Base-by-base conservation (phyloP, 352 stramenopile species). In the Blastocystis sp. region DNA sequence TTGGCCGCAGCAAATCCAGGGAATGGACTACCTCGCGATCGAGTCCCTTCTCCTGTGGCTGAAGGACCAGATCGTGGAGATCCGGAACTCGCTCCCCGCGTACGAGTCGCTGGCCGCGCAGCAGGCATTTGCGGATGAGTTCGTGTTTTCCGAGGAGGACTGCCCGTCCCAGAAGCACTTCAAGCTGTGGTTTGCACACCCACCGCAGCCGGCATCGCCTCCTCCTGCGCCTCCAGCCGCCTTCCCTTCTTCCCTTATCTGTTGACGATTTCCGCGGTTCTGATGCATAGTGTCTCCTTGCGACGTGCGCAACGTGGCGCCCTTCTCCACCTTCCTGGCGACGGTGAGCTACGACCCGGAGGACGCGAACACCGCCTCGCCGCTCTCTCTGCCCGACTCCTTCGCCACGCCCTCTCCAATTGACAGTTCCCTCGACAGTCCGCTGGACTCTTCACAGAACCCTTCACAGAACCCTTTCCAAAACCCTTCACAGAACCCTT, bases 1-100 rank as follows among this genome's bases (percentile, higher is more conserved):
- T 4, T 68, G 45, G 21, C 74, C 74, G 19, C 74, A 84, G 61
- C 74, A 84, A 28, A 84, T 84, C 38, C 74, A 84, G 60, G 74
- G 74, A 17, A 57, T 84, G 74, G 74, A 84, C 28, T 84, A 84
- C 43, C 24, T 21, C 38, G 52, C 74, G 17, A 54, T 84, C 28
- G 24, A 69, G 19, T 48, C 57, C 6, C 11, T 84, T 4, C 40
- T 84, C 6, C 14, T 48, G 54, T 84, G 74, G 74, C 43, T 84
- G 1, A 68, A 69, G 34, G 52, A 59, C 11, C 54, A 66, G 1
- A 84, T 84, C 21, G 66, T 48, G 7, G 74, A 84, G 28, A 84
- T 84, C 38, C 74, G 74, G 1, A 84, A 57, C 52, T 84, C 74
- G 34, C 19, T 84, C 21, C 74, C 74, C n/a, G 52, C 74, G 3